Percentiles rank a stretch among this genome's conserved stretches.
phyloP scores from a whole-genome alignment of 345 rosid genomes.

The Anastatica hierochuntica region DNA sequence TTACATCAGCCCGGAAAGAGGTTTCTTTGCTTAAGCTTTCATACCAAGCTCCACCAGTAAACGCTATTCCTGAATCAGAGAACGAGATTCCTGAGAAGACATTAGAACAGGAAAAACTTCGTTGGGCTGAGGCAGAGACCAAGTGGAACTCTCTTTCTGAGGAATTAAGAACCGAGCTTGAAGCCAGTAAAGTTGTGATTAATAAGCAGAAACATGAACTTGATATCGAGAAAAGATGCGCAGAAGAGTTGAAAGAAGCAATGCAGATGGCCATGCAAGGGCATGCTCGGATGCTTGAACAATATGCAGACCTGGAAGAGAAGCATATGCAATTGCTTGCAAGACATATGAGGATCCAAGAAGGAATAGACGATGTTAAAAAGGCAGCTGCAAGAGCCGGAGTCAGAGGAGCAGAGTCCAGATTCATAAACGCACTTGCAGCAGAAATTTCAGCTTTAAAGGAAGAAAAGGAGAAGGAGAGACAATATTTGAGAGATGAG shows the following conservation, averaged over 20 bases:
- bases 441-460: slow-evolving; percentile 83
- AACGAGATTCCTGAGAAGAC: slow-evolving; percentile 49
- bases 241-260: slow-evolving; percentile 79
- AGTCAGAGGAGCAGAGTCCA: slow-evolving; percentile 89
- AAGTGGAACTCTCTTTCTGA: slow-evolving; percentile 87
- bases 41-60: slow-evolving; percentile 35
- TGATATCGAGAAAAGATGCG: slow-evolving; percentile 71
- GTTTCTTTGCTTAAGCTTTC: slow-evolving; percentile 50
- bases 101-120: slow-evolving; percentile 49
- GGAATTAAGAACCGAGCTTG: slow-evolving; percentile 75
- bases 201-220: slow-evolving; percentile 64
- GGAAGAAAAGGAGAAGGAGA: slow-evolving; percentile 79
- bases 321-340: slow-evolving; percentile 86
- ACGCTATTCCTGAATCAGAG: slow-evolving; percentile 45
- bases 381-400: slow-evolving; percentile 92
- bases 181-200: slow-evolving; percentile 41
- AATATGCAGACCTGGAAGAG: slow-evolving; percentile 92
- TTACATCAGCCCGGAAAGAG: slow-evolving; percentile 37
- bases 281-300: slow-evolving; percentile 93
- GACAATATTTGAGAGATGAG: slow-evolving; percentile 74
- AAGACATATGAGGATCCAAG: slow-evolving; percentile 80
- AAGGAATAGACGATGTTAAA: slow-evolving; percentile 89
- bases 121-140: slow-evolving; percentile 78
- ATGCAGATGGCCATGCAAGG: slow-evolving; percentile 97
- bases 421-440: slow-evolving; percentile 75